phyloP scores from a whole-genome alignment of 2,329 filamentous ascomycete genomes.

The Ilyonectria destructans region DNA sequence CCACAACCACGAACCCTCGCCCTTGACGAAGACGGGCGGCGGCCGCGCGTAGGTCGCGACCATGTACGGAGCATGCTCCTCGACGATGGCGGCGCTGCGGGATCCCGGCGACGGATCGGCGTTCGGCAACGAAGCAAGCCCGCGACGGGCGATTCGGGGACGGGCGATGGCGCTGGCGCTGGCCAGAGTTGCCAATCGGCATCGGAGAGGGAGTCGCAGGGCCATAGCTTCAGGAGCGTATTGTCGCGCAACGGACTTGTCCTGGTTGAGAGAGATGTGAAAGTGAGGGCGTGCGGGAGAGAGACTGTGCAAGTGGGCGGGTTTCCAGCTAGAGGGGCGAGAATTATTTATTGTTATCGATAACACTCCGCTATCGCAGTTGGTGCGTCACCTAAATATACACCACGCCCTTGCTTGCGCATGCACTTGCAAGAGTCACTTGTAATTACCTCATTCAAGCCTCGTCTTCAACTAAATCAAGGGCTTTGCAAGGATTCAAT shows the following conservation, averaged over 20 bases:
- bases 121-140: conserved; percentile 67
- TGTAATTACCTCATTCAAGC: not conserved
- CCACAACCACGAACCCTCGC: conserved; percentile 89
- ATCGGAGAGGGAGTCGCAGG: conserved; percentile 57
- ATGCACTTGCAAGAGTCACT: conserved; percentile 28
- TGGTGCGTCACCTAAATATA: conserved; percentile 36
- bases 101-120: conserved; percentile 84
- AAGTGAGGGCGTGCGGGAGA: conserved; percentile 4
- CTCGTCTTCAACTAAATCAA: not conserved
- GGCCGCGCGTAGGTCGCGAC: conserved; percentile 95
- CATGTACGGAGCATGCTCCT: conserved; percentile 89
- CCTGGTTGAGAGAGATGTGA: not conserved
- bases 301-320: conserved; percentile 24
- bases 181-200: conserved; percentile 55
- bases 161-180: conserved; percentile 42
- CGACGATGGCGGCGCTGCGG: conserved; percentile 81
- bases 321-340: conserved; percentile 23
- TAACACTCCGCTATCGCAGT: conserved; percentile 52
- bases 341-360: conserved; percentile 52
- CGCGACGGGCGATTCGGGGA: conserved; percentile 51
- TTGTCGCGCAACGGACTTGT: not conserved
- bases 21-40: conserved; percentile 89
- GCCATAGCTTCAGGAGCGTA: conserved; percentile 54
- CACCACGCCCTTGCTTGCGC: conserved; percentile 13
- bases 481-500: not conserved